Percentiles rank a stretch among this genome's conserved stretches.
These are phyloP conservation scores for Rugonectria rugulosa DNA, from an alignment of 2,329 filamentous ascomycete genomes.

Conservation along the genomic window DNA sequence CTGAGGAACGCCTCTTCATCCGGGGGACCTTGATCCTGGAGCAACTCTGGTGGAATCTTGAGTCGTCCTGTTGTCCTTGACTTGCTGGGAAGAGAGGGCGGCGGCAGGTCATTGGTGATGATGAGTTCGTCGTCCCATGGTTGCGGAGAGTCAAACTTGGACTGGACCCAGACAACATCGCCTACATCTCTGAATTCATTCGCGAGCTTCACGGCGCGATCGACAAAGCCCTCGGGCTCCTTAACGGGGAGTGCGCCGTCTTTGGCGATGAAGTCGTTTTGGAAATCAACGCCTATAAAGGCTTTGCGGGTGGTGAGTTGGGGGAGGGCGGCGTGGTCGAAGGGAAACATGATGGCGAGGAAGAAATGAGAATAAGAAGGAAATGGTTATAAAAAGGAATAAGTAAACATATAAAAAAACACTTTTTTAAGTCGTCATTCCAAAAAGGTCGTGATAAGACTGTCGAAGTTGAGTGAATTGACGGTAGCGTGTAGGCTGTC, in stretches of 20 bases:
- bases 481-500: too few species aligned
- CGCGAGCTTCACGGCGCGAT: constrained; percentile 71
- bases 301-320: constrained; percentile 69
- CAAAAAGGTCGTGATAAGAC: too few species aligned
- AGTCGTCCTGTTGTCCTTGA: constrained; percentile 22
- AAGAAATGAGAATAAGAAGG: background rate
- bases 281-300: constrained; percentile 83
- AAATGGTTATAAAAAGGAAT: background rate
- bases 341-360: constrained; percentile 57
- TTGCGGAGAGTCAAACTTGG: constrained; percentile 72
- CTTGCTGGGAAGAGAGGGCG: constrained; percentile 24
- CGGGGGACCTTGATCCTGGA: constrained; percentile 22
- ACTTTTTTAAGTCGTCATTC: constrained; percentile 7
- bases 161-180: constrained; percentile 85
- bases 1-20: constrained; percentile 58
- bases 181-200: constrained; percentile 75
- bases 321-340: constrained; percentile 64
- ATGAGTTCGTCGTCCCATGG: constrained; percentile 62
- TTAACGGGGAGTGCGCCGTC: constrained; percentile 73
- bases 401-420: background rate
- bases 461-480: too few species aligned
- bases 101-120: constrained; percentile 51
- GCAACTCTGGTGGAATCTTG: constrained; percentile 18
- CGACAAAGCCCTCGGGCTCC: constrained; percentile 70
- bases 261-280: constrained; percentile 83